Percentiles rank a stretch among this genome's conserved stretches.
Conservation (phyloP, 2,329 filamentous ascomycete genomes). For the Sordariomycetes sp. region DNA sequence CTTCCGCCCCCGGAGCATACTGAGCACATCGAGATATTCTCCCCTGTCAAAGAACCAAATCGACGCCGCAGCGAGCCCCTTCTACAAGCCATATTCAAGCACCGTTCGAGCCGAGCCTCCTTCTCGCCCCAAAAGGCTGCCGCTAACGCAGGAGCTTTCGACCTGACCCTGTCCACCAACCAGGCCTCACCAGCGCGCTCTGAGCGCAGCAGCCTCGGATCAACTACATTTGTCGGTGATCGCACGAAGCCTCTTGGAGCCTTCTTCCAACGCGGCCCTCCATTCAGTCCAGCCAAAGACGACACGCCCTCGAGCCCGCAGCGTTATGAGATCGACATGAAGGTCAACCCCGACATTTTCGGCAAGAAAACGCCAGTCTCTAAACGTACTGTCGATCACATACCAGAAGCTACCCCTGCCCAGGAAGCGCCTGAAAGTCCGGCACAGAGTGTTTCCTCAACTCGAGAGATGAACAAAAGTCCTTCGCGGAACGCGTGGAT, state of each 20-base stretch:
- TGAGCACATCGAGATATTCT: constrained; percentile 9
- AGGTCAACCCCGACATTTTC: constrained; percentile 25
- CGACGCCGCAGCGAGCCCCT: constrained; percentile 25
- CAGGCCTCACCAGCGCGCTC: background rate
- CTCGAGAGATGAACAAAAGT: too few relatives aligned
- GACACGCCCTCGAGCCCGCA: constrained; percentile 1
- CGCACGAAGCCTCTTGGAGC: too few relatives aligned
- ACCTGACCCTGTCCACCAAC: too few relatives aligned
- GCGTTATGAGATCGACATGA: constrained; percentile 23
- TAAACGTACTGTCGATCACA: constrained; percentile 1
- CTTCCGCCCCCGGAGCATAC: constrained; percentile 2
- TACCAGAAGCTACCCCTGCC: background rate
- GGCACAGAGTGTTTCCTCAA: too few relatives aligned
- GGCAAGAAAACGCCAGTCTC: constrained; percentile 10
- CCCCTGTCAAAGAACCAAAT: constrained; percentile 16
- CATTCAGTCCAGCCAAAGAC: too few relatives aligned
- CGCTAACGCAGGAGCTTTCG: background rate
- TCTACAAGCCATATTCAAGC: constrained; percentile 13
- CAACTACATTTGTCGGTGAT: background rate
- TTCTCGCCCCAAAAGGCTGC: constrained; percentile 15
- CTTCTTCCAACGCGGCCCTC: too few relatives aligned
- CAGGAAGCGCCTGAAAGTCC: too few relatives aligned
- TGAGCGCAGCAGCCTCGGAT: background rate
- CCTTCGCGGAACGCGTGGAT: too few relatives aligned
- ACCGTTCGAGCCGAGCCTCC: constrained; percentile 13